A percentile compares a stretch with the other conserved stretches of the same genome.
Conservation (phyloP, 306 rosid species). For the Trifolium subterraneum region DNA sequence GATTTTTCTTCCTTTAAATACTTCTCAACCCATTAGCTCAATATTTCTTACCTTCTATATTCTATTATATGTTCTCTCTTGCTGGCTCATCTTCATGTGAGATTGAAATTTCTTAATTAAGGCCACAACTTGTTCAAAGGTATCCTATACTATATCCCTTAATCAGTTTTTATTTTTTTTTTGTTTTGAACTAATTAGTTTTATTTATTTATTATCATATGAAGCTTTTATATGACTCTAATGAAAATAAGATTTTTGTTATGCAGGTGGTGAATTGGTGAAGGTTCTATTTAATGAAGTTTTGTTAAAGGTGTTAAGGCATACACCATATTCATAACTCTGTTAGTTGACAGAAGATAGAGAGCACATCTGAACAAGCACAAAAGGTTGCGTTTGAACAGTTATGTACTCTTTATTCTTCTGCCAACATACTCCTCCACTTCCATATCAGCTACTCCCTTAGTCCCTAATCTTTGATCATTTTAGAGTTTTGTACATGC, state of each 20-base stretch:
- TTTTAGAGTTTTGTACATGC: too few species aligned
- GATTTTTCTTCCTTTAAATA: neutral
- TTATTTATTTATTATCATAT: neutral
- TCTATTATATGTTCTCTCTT: neutral
- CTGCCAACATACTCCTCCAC: constrained; percentile 38
- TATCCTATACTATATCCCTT: neutral
- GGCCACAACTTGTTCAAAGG: neutral
- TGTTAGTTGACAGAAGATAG: constrained; percentile 63
- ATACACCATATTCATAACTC: neutral
- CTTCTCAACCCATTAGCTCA: neutral
- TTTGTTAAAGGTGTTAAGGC: neutral
- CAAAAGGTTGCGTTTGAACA: constrained; percentile 52
- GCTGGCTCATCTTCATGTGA: neutral
- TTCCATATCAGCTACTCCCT: neutral
- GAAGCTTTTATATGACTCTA: neutral
- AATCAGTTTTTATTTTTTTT: neutral
- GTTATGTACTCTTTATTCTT: constrained; percentile 63
- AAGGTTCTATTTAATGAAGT: neutral
- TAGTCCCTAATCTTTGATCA: too few species aligned
- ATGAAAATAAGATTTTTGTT: neutral
- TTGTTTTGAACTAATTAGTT: neutral
- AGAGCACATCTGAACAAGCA: constrained; percentile 61
- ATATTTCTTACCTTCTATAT: neutral
- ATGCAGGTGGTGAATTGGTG: neutral
- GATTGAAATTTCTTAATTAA: neutral